Percentiles rank a stretch among this genome's conserved stretches.
Conservation (phyloP, 345 rosid genomes). For the Bruguiera sexangula region DNA sequence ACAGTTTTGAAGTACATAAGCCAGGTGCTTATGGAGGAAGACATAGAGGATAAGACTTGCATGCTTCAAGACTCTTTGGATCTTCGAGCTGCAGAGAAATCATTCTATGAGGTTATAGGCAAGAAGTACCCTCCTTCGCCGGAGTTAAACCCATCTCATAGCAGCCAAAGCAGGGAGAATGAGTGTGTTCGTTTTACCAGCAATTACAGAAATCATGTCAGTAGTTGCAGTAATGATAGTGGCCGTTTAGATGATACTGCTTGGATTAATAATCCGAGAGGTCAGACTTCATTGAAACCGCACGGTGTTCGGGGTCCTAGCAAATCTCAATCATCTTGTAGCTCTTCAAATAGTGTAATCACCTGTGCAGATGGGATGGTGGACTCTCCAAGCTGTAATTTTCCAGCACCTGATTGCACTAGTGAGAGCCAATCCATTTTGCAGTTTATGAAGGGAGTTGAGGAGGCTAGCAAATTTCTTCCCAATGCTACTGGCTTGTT, state of each 20-base stretch:
- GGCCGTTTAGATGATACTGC: slow-evolving; percentile 24
- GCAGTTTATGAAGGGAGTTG: slow-evolving; percentile 70
- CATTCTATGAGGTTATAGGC: slow-evolving; percentile 62
- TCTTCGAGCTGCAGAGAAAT: slow-evolving; percentile 71
- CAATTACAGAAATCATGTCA: slow-evolving; percentile 13
- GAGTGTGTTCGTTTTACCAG: slow-evolving; percentile 35
- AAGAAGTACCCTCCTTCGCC: slow-evolving; percentile 60
- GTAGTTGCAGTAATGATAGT: slow-evolving; percentile 9
- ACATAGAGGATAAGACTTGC: slow-evolving; percentile 52
- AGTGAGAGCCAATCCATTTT: slow-evolving; percentile 56
- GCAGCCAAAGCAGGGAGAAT: slow-evolving; percentile 19
- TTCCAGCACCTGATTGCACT: slow-evolving; percentile 36
- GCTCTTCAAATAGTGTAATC: slow-evolving; percentile 42
- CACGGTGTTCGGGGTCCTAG: slow-evolving; percentile 26
- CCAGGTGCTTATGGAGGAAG: slow-evolving; percentile 81
- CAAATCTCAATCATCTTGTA: slow-evolving; percentile 43
- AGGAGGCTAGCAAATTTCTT: slow-evolving; percentile 71
- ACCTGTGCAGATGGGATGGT: slow-evolving; percentile 42
- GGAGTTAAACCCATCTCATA: slow-evolving; percentile 21
- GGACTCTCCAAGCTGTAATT: slow-evolving; percentile 48
- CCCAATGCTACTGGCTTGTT: slow-evolving; percentile 42
- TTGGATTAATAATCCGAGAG: slow-evolving; percentile 28
- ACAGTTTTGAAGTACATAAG: slow-evolving; percentile 57
- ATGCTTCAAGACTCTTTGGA: slow-evolving; percentile 62
- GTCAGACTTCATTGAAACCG: slow-evolving; percentile 30